phyloP scores from a whole-genome alignment of 1,284 basidiomycete species.

The Cryptococcus sp. region DNA sequence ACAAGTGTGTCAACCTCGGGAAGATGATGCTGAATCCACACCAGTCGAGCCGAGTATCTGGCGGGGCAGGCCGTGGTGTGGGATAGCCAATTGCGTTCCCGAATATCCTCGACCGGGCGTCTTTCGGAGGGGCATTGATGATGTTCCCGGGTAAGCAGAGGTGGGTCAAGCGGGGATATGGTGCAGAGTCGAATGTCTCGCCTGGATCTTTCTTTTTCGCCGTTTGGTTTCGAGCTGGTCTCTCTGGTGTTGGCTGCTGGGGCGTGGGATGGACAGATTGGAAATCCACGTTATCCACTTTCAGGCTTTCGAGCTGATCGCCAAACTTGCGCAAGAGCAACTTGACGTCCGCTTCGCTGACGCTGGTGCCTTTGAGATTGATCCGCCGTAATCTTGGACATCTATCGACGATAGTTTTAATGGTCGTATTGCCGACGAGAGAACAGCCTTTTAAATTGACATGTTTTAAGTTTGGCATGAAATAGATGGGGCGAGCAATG shows the following conservation, averaged over 20 bases:
- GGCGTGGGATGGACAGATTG: neutral
- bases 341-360: conserved; percentile 24
- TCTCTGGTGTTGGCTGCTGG: neutral
- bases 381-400: conserved; percentile 19
- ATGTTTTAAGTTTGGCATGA: conserved; percentile 25
- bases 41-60: conserved; percentile 22
- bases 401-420: conserved; percentile 23
- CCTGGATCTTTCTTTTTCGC: conserved; percentile 1
- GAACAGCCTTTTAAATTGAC: conserved; percentile 39
- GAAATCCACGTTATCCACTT: conserved; percentile 32
- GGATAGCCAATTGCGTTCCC: conserved; percentile 19
- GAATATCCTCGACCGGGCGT: conserved; percentile 5
- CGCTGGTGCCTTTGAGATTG: conserved; percentile 37
- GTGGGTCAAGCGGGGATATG: conserved; percentile 28
- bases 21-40: conserved; percentile 17
- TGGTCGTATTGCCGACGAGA: conserved; percentile 17
- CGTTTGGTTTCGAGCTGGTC: neutral
- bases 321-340: conserved; percentile 26
- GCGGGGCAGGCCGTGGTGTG: conserved; percentile 12
- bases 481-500: conserved; percentile 27
- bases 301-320: conserved; percentile 27
- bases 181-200: conserved; percentile 19
- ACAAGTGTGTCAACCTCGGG: conserved; percentile 34
- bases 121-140: conserved; percentile 16
- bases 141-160: conserved; percentile 36